Conservation (phyloP, 805 yeast genomes). For the Schizosaccharomyces japonicus region DNA sequence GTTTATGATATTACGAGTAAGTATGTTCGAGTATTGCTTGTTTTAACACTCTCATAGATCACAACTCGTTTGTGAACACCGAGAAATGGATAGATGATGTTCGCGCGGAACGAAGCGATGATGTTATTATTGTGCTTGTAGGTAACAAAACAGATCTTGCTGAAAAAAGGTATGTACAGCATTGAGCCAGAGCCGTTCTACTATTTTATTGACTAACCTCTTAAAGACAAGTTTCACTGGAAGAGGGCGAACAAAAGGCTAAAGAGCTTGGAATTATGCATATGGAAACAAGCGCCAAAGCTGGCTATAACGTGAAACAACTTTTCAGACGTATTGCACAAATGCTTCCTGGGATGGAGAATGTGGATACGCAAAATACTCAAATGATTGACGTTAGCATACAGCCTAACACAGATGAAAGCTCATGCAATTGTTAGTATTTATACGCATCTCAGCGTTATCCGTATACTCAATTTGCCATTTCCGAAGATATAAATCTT, state of each 20-base stretch:
- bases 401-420: background rate
- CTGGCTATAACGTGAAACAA: slow-evolving; percentile 77
- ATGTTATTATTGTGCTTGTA: slow-evolving; percentile 70
- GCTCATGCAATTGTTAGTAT: background rate
- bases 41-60: slow-evolving; percentile 11
- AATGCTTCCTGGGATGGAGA: slow-evolving; percentile 61
- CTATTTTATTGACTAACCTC: background rate
- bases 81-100: slow-evolving; percentile 86
- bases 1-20: slow-evolving; percentile 81
- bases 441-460: too few species aligned
- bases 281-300: slow-evolving; percentile 85
- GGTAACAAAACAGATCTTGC: slow-evolving; percentile 48
- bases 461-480: too few species aligned
- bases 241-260: slow-evolving; percentile 71
- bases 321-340: slow-evolving; percentile 79
- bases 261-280: slow-evolving; percentile 52
- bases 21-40: too few species aligned
- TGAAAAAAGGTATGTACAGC: background rate
- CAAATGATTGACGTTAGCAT: background rate
- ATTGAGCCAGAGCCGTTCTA: background rate
- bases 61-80: slow-evolving; percentile 58
- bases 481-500: too few species aligned
- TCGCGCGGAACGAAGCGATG: slow-evolving; percentile 69
- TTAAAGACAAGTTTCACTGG: slow-evolving; percentile 48
- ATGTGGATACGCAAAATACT: background rate